Base-by-base conservation (phyloP, 306 rosid species). In the Benincasa hispida region DNA sequence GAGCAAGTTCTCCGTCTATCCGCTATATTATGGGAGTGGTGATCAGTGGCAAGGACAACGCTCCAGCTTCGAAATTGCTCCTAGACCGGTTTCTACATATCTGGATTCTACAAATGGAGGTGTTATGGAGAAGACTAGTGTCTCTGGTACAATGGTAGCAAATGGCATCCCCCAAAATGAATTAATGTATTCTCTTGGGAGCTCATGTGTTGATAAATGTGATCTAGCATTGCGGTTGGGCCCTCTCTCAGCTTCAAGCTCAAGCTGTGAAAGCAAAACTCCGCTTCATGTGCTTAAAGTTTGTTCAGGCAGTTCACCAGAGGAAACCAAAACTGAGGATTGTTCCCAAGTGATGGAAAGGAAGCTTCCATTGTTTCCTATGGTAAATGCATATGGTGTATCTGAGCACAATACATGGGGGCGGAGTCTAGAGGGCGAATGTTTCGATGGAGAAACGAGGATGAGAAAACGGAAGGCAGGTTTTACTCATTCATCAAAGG, bases 221-320 rank as follows among this genome's bases (percentile, higher is more conserved):
- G 96, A 91, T 87, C 85, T 91, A 62, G 89, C 96, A 5, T 28
- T 91, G 84, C 86, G 91, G 61, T 68, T 89, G 76, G 93, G 92
- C 9, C 88, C 88, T 48, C 25, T 81, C 25, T 75, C 76, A 39
- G 47, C 78, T 47, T 78, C 82, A n/a, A 28, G 76, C 69, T 69
- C 78, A 6, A 69, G 79, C 21, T 50, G 62, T n/a, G 83, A 74
- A 56, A 81, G 65, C 47, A 77, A 25, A 41, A 78, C 65, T 37
- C 39, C 68, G 27, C 22, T 75, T 65, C 61, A 21, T 42, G 80
- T 55, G 37, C 76, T 68, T 76, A 77, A 79, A 80, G 79, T 34
- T 56, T 34, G 66, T 25, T 67, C 42, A 14, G 30, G 55, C 4
- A 48, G 21, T 74, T 41, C 75, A 37, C 24, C 6, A 25, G 70